Conservation (phyloP, 768 basidiomycete genomes). For the Lanmaoa rubissima region DNA sequence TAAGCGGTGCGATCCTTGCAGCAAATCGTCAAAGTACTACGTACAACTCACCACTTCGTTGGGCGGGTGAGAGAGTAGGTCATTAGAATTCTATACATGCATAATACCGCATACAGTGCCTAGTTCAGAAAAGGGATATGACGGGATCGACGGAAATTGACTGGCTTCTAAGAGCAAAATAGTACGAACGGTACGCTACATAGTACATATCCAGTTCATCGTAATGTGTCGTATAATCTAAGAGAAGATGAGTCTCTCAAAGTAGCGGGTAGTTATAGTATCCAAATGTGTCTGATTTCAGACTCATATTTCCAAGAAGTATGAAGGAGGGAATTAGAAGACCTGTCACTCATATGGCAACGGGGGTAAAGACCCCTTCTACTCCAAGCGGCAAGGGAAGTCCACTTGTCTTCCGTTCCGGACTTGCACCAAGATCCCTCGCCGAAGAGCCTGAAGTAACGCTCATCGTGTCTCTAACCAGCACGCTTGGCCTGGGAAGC, state of each 20-base stretch:
- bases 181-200: conserved; percentile 29
- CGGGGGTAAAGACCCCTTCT: conserved; percentile 24
- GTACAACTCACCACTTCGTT: neutral
- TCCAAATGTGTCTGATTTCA: conserved; percentile 14
- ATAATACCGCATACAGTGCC: neutral
- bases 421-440: conserved; percentile 28
- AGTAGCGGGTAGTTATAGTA: conserved; percentile 13
- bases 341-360: conserved; percentile 29
- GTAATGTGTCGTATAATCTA: conserved; percentile 7
- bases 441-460: conserved; percentile 26
- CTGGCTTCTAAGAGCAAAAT: conserved; percentile 22
- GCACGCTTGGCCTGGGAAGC: conserved; percentile 23
- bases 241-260: neutral
- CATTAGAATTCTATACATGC: neutral
- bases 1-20: conserved; percentile 5
- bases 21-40: conserved; percentile 8
- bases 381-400: conserved; percentile 12
- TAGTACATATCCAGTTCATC: conserved; percentile 20
- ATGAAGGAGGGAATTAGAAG: conserved; percentile 18
- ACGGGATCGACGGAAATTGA: conserved; percentile 20
- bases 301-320: conserved; percentile 3
- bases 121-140: neutral
- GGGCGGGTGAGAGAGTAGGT: neutral
- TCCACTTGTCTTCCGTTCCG: conserved; percentile 23
- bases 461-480: conserved; percentile 32